Evolutionary conservation across 345 rosid species (phyloP), one percentile per base, ranked within the genome.

Genomic region (Mallotus nudiflorus): DNA sequence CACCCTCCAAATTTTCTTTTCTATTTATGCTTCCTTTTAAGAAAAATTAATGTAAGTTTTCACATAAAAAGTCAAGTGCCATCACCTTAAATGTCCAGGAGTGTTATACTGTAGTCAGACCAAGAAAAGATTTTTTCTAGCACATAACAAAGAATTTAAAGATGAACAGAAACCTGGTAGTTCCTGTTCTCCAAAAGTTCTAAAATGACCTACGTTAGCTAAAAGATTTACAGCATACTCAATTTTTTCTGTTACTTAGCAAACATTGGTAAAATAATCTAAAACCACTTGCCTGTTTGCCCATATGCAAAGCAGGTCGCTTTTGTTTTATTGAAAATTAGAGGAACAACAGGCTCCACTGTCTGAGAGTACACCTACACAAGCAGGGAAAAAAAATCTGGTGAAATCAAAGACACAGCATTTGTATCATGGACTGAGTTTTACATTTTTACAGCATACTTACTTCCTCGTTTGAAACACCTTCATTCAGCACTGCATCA

Each of bases 261-360:
- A n/a, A 37, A 6, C n/a, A 54, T 15, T 5, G 39, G 22, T 52
- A 2, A 50, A 39, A 20, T 11, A 50, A 18, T 67, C 35, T 20
- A 33, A 66, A 49, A 70, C 55, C 4, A 81, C 80, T 76, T 73
- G 67, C 89, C 86, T 70, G 87, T 85, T 81, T 87, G 87, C 60
- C 91, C 86, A 69, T 87, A 85, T 35, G 87, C 89, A 62, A 87
- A 85, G 80, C 86, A 87, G 10, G 87, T 85, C 22, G 84, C 91
- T 73, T 87, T 87, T n/a, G 87, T 85, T 62, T 82, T 69, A 13
- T 85, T 68, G 71, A 87, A 87, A 68, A 83, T 87, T 50, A 85
- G 72, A 14, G 91, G 85, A 48, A 87, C 86, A 24, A 85, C 59
- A 1, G 89, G 86, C 75, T 87, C 82, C 80, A 87, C 86, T 10